Evolutionary conservation across 129 eudicot genomes (phyloP), one percentile per base, ranked within the genome.

Genomic region (Helianthus tuberosus): DNA sequence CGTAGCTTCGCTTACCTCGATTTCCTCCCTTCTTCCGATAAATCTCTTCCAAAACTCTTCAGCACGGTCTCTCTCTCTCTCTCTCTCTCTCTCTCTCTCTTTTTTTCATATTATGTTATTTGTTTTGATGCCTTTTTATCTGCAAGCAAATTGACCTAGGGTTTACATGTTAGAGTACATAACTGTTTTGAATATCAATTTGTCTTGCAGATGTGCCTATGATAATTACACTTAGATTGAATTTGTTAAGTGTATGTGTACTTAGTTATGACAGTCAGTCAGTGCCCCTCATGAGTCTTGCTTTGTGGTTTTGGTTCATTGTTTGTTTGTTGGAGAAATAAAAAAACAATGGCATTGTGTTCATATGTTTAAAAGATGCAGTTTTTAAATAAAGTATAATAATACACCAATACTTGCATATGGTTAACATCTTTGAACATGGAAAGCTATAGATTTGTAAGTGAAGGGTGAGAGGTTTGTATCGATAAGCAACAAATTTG

Each of bases 1-100:
- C 99, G 99, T 12, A 95, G 95, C 84, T 89, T 95, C 11, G 99
- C 89, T 17, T 95, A 89, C 83, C 73, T 95, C 68, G 93, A 89
- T 54, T 95, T 91, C 73, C 7, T 87, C 14, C 99, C 99, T 47
- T 87, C 86, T 23, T 82, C 86, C 17, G 80, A 80, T 0, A 95
- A 95, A 67, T 89, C 94, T 6, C 97, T 95, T 23, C 82, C 95
- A 64, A 95, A 91, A 81, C 92, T 95, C 65, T 95, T 91, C 65
- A 95, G 97, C 91, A 85, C 89, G 96, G 99, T 94, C 20, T 74
- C 36, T 79, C 5, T 54, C 63, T 57, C 3, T 1, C 60, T 58
- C 29, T 11, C 4, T 20, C 23, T 20, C 23, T 20, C 23, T 20
- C 23, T 94, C 20, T 74, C 36, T 79, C 5, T 54, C 63, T 57